phyloP scores from a whole-genome alignment of 768 basidiomycete species.

The Agaricus subrufescens region DNA sequence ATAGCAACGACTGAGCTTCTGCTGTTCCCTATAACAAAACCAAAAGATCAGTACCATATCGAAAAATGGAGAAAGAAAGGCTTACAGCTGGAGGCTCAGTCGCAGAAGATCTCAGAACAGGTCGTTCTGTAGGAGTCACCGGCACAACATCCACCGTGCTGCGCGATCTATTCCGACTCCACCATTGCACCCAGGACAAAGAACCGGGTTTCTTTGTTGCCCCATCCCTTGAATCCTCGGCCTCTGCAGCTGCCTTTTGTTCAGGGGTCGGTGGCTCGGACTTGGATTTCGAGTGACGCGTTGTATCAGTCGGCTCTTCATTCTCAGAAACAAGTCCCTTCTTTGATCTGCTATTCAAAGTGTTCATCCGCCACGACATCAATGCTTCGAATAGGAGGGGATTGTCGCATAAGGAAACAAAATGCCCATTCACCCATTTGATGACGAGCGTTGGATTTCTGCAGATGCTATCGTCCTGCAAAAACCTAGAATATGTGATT shows the following conservation, averaged over 20 bases:
- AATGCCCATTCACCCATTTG: constrained; percentile 59
- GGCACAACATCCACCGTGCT: constrained; percentile 11
- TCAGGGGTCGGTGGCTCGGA: constrained; percentile 33
- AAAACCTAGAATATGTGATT: constrained; percentile 60
- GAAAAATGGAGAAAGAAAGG: neutral
- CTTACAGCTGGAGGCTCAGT: constrained; percentile 18
- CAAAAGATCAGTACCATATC: neutral
- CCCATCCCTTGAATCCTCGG: constrained; percentile 10
- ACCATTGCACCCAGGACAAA: constrained; percentile 82
- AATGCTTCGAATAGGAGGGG: constrained; percentile 77
- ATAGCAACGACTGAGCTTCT: neutral
- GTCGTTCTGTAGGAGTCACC: constrained; percentile 10
- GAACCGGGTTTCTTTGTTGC: constrained; percentile 40
- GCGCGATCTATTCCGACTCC: constrained; percentile 57
- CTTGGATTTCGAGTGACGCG: constrained; percentile 25
- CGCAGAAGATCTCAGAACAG: constrained; percentile 7
- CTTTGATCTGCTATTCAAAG: constrained; percentile 21
- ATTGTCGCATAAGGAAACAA: constrained; percentile 70
- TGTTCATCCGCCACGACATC: constrained; percentile 57
- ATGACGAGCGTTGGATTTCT: constrained; percentile 66
- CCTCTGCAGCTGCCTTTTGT: constrained; percentile 5
- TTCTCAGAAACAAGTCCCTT: constrained; percentile 21
- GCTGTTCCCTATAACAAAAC: neutral
- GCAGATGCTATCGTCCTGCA: constrained; percentile 60
- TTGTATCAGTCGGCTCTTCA: constrained; percentile 13